Evolutionary conservation across 768 basidiomycete species (phyloP), one percentile per base, ranked within the genome.

Genomic region (Tulasnella calospora): DNA sequence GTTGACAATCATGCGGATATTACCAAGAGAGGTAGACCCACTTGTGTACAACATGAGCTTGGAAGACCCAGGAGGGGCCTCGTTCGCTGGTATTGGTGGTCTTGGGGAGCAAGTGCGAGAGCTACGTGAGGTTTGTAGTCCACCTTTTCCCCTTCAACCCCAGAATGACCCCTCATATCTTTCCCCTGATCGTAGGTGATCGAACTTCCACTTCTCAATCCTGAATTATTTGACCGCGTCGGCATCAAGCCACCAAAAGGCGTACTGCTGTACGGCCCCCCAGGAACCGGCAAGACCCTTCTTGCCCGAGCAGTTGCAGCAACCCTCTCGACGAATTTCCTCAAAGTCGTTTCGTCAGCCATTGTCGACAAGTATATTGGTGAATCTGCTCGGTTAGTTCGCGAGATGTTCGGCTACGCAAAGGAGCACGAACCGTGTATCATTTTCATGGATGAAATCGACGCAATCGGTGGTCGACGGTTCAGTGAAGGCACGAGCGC

Each of bases 401-500:
- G 98, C 81, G 98, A 99, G 85, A 99, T 99, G 98, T 99, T 99
- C 82, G 96, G 94, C 35, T 99, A 98, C 84, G 98, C 98, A 17
- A 89, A 88, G 79, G 97, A 99, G 84, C 96, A 99, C 83, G 98
- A 99, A 84, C 98, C 98, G 69, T 99, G 95, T 83, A 95, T 98
- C 78, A 98, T 98, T 82, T 98, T 98, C 87, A 98, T 98, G 96
- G 96, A 95, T 83, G 94, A 95, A 85, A 95, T 95, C 82, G 98
- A 99, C 84, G 98, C 98, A 40, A 99, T 99, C 80, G 98, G 98
- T 81, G 97, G 98, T 2, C 85, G 92, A 79, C 85, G 92, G 67
- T 93, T 93, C 89, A 94, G 92, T 6, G 98, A 99, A 84, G 97
- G 98, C 40, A 98, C 97, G 5, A 94, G 93, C 84, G 97, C 98